Percentiles rank a stretch among this genome's conserved stretches.
Conservation (phyloP, 2,329 filamentous ascomycete genomes). For the Diaporthe ilicicola region DNA sequence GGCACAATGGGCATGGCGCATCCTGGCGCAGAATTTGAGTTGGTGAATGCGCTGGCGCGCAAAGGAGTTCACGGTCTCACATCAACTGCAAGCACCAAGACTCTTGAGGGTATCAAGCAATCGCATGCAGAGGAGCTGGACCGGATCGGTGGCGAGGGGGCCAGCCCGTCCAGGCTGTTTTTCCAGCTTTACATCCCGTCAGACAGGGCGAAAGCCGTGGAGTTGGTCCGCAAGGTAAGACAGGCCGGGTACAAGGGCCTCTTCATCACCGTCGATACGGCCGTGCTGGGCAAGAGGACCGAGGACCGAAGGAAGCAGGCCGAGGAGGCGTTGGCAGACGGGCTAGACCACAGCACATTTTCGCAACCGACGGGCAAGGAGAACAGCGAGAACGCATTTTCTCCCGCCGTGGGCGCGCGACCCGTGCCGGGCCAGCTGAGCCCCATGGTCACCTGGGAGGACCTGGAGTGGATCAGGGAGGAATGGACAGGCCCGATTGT, state of each 20-base stretch:
- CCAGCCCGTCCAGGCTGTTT: conserved; percentile 36
- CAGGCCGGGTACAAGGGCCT: conserved; percentile 47
- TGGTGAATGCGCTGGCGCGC: conserved; percentile 54
- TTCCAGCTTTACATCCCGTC: conserved; percentile 48
- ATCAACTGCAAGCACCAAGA: conserved; percentile 33
- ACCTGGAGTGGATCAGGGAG: conserved; percentile 34
- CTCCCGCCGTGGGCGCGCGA: conserved; percentile 28
- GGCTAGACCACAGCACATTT: conserved; percentile 24
- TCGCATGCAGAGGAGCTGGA: conserved; percentile 42
- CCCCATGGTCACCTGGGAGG: conserved; percentile 35
- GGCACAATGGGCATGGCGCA: conserved; percentile 54
- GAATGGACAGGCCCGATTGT: conserved; percentile 41
- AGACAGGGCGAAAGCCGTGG: conserved; percentile 44
- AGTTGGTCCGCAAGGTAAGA: conserved; percentile 44
- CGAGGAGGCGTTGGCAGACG: conserved; percentile 32
- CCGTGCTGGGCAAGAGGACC: conserved; percentile 35
- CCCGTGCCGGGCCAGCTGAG: conserved; percentile 28
- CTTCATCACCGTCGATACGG: conserved; percentile 48
- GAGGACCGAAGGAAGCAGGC: conserved; percentile 37
- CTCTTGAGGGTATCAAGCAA: conserved; percentile 48
- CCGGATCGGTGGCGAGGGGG: conserved; percentile 37
- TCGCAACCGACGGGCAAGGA: background rate
- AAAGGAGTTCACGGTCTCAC: conserved; percentile 54
- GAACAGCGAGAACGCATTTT: conserved; percentile 29
- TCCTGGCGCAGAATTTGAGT: conserved; percentile 52